Evolutionary conservation across 75 land plant genomes (phyloP).

Genomic region (Isoetes taiwanensis): DNA sequence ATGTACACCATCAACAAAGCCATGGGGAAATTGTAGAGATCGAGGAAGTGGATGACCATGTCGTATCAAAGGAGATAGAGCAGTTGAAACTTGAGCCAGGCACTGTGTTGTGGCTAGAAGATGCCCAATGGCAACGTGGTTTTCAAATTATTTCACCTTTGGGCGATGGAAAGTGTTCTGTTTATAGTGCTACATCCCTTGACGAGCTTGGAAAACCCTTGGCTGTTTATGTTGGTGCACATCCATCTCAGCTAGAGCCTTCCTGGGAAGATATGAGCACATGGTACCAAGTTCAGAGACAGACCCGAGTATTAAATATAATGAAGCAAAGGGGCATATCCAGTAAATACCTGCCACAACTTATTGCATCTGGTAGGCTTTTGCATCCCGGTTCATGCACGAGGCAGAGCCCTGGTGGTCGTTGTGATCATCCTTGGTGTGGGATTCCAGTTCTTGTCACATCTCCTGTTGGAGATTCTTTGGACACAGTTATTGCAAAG

Average conservation of each 20-base stretch:
- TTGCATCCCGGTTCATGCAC: conserved; percentile 77
- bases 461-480: conserved; percentile 50
- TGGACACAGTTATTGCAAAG: conserved; percentile 36
- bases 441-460: conserved; percentile 66
- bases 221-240: conserved; percentile 60
- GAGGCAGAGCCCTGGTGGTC: conserved; percentile 34
- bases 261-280: conserved; percentile 73
- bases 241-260: conserved; percentile 54
- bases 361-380: conserved; percentile 75
- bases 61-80: conserved; percentile 29
- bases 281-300: conserved; percentile 83
- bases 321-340: conserved; percentile 68
- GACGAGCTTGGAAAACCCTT: conserved; percentile 38
- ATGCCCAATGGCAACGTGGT: conserved; percentile 42
- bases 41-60: conserved; percentile 32
- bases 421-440: conserved; percentile 73
- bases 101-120: conserved; percentile 53
- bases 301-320: conserved; percentile 48
- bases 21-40: conserved; percentile 68
- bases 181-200: conserved; percentile 41
- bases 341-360: conserved; percentile 59
- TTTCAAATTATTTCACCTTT: conserved; percentile 37
- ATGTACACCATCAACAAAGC: conserved; percentile 14
- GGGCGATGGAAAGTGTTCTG: conserved; percentile 26
- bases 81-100: conserved; percentile 50